Evolutionary conservation across 805 yeast species (phyloP).

Genomic region (Lipomyces sp.): DNA sequence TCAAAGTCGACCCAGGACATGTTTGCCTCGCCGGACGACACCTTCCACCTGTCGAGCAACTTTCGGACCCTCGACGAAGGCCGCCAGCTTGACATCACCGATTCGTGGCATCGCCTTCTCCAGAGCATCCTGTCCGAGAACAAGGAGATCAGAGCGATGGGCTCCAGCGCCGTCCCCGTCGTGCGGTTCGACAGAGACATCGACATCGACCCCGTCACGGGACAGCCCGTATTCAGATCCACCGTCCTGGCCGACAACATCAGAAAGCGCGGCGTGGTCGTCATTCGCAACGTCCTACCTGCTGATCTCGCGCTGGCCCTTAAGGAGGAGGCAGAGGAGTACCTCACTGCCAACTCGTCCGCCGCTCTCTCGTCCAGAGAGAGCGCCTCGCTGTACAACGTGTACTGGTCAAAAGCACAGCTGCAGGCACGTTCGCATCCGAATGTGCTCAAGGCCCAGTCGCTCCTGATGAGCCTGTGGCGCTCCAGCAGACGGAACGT

Average conservation of each 20-base stretch:
- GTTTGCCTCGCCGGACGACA: constrained; percentile 9
- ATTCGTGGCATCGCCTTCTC: constrained; percentile 13
- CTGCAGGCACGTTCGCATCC: constrained; percentile 43
- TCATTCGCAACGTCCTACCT: constrained; percentile 39
- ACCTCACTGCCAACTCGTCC: constrained; percentile 34
- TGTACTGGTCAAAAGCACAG: constrained; percentile 45
- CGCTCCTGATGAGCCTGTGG: constrained; percentile 37
- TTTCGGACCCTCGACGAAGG: too few species aligned
- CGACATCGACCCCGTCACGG: constrained; percentile 3
- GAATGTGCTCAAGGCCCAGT: constrained; percentile 35
- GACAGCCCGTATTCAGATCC: not conserved
- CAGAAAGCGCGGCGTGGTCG: constrained; percentile 35
- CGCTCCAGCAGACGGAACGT: constrained; percentile 35
- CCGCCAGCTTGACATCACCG: not conserved
- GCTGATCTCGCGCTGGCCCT: constrained; percentile 32
- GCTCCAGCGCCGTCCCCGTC: constrained; percentile 6
- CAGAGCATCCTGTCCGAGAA: not conserved
- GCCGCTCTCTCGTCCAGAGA: constrained; percentile 33
- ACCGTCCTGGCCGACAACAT: constrained; percentile 7
- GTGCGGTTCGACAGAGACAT: constrained; percentile 8
- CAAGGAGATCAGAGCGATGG: constrained; percentile 3
- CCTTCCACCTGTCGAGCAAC: too few species aligned
- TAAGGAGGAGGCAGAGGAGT: constrained; percentile 33
- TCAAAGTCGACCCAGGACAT: not conserved
- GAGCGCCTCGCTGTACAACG: constrained; percentile 35